Evolutionary conservation across 2,329 filamentous ascomycete genomes (phyloP), one percentile per base, ranked within the genome.

Genomic region (Biscogniauxia sp.): DNA sequence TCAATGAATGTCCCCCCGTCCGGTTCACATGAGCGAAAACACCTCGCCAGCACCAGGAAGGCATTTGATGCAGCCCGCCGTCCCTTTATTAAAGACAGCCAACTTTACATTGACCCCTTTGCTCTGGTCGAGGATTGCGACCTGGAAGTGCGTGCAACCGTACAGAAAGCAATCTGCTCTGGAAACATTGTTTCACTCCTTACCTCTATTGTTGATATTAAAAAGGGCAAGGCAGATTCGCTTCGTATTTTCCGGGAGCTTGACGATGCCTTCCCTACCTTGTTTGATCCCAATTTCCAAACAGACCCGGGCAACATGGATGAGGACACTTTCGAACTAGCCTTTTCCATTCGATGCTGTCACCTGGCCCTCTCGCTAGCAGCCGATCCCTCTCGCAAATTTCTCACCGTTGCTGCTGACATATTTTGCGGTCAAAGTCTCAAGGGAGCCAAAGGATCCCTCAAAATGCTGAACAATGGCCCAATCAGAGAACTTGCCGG

Each of bases 161-260:
- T 69, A 6, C 57, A 58, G 32, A 60, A 52, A n/a, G 64, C 61
- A 17, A 57, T 64, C 20, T 58, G 49, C 60, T 66, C 59, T 20
- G 70, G 58, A 37, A 73, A 73, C 19, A 56, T 70, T n/a, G 55
- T 70, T 13, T 68, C 68, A 17, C 67, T 73, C 25, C 61, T 70
- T 13, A 51, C 61, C 32, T 62, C 56, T 23, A 62, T 69, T 11
- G 2, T 61, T 15, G 63, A 72, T 26, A 28, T 69, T 20, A 58
- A 28, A 32, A 8, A 57, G 13, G 58, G 60, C 17, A 64, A 61
- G 17, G 51, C 41, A 53, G 9, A 51, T 2, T 20, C 61, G 3
- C 45, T 60, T 5, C 53, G 58, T 17, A 57, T 72, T 51, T 37
- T 72, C 19, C 60, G 65, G 37, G 60, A 71, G 53, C 55, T 73